A percentile compares a stretch with the other conserved stretches of the same genome.
Conservation (phyloP, 352 stramenopile species). For the Globisporangium middletonii region DNA sequence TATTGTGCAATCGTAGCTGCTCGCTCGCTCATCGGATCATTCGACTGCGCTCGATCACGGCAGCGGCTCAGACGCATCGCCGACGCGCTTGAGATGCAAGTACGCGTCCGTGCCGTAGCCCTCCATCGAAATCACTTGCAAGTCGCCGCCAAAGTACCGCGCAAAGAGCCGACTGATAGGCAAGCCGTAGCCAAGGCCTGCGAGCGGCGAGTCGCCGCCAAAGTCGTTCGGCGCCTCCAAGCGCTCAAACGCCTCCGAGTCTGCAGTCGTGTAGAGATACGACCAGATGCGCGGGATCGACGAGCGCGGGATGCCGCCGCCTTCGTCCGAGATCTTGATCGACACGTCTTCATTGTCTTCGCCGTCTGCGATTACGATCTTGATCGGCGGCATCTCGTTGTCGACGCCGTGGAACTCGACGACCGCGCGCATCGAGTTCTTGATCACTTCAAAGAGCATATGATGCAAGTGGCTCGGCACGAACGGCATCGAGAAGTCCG, state of each 20-base stretch:
- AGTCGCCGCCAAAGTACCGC: conserved; percentile 98
- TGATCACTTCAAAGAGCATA: conserved; percentile 99
- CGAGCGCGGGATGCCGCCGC: conserved; percentile 97
- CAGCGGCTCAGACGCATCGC: conserved; percentile 84
- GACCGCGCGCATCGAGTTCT: conserved; percentile 88
- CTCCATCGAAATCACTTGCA: conserved; percentile 99
- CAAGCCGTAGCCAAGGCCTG: conserved; percentile 95
- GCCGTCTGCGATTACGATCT: conserved; percentile 99
- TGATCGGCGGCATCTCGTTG: conserved; percentile 97
- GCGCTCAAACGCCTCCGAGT: conserved; percentile 90
- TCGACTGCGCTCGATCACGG: conserved; percentile 13
- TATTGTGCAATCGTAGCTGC: too few relatives aligned
- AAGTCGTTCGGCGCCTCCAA: conserved; percentile 87
- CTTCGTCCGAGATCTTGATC: conserved; percentile 99
- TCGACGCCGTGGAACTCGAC: conserved; percentile 97
- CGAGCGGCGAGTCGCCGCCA: conserved; percentile 86
- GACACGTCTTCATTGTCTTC: conserved; percentile 99
- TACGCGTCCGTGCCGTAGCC: conserved; percentile 99
- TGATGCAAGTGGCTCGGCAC: conserved; percentile 94
- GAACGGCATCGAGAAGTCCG: conserved; percentile 99
- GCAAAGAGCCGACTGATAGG: conserved; percentile 96
- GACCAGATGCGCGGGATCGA: conserved; percentile 99
- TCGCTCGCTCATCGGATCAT: too few relatives aligned
- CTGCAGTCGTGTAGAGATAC: conserved; percentile 99
- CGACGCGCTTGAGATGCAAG: conserved; percentile 91